phyloP scores from a whole-genome alignment of 73 alveolate genomes.

The Paramecium bursaria region DNA sequence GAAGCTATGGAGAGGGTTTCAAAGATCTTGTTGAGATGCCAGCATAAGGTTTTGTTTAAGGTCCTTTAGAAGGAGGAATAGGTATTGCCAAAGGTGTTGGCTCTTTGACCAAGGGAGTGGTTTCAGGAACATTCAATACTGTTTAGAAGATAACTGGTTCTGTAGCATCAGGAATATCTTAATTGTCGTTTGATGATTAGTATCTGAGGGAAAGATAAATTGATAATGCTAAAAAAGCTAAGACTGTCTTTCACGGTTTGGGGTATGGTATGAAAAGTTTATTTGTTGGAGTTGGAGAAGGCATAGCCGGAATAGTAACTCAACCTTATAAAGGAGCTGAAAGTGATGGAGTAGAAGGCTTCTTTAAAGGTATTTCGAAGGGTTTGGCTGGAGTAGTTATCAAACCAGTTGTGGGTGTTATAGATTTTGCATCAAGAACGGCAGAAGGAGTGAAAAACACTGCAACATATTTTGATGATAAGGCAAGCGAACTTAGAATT shows the following conservation, averaged over 20 bases:
- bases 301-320: slow-evolving; percentile 82
- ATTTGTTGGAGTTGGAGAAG: slow-evolving; percentile 81
- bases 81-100: slow-evolving; percentile 82
- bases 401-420: slow-evolving; percentile 92
- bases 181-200: slow-evolving; percentile 90
- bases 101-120: slow-evolving; percentile 80
- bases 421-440: slow-evolving; percentile 91
- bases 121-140: slow-evolving; percentile 83
- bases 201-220: slow-evolving; percentile 83
- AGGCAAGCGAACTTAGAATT: slow-evolving; percentile 80
- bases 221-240: slow-evolving; percentile 93
- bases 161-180: slow-evolving; percentile 86
- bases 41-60: slow-evolving; percentile 82
- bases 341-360: slow-evolving; percentile 89
- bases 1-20: slow-evolving; percentile 82
- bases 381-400: slow-evolving; percentile 94
- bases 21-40: slow-evolving; percentile 83
- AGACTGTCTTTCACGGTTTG: slow-evolving; percentile 96
- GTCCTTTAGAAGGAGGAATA: slow-evolving; percentile 82
- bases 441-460: slow-evolving; percentile 95
- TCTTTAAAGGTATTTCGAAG: slow-evolving; percentile 91
- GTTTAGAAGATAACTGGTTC: slow-evolving; percentile 87
- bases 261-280: slow-evolving; percentile 90
- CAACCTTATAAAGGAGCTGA: slow-evolving; percentile 92
- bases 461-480: slow-evolving; percentile 78